Percentiles rank a stretch among this genome's conserved stretches.
These are phyloP conservation scores for Saccharomycopsis javanensis DNA, from an alignment of 805 yeast genomes.

Conservation along the genomic window DNA sequence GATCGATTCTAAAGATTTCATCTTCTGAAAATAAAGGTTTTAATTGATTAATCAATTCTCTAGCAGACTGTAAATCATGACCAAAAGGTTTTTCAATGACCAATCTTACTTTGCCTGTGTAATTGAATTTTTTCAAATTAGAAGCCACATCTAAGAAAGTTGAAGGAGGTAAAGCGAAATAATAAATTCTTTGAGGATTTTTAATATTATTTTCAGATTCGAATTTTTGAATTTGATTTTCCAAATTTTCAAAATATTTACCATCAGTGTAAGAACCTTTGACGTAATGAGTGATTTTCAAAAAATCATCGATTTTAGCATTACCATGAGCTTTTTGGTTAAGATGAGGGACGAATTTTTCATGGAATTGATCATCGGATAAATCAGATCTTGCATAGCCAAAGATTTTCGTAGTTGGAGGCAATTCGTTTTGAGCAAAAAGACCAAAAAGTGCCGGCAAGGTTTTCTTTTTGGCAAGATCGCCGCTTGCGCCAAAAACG, in stretches of 20 bases:
- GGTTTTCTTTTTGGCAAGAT: slow-evolving; percentile 90
- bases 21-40: slow-evolving; percentile 86
- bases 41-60: slow-evolving; percentile 64
- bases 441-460: slow-evolving; percentile 80
- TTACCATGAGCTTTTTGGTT: no score
- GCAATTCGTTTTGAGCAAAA: slow-evolving; percentile 66
- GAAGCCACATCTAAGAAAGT: slow-evolving; percentile 74
- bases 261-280: slow-evolving; percentile 72
- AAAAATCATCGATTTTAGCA: slow-evolving; percentile 50
- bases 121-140: slow-evolving; percentile 58
- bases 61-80: slow-evolving; percentile 71
- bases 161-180: slow-evolving; percentile 91
- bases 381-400: slow-evolving; percentile 90
- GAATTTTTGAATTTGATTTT: slow-evolving; percentile 43
- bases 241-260: slow-evolving; percentile 60
- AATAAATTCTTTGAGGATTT: slow-evolving; percentile 72
- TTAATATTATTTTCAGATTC: slow-evolving; percentile 40
- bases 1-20: slow-evolving; percentile 92
- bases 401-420: slow-evolving; percentile 58
- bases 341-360: slow-evolving; percentile 56
- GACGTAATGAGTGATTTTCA: slow-evolving; percentile 55
- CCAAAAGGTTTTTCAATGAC: slow-evolving; percentile 98
- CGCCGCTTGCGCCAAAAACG: slow-evolving; percentile 94
- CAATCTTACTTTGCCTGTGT: slow-evolving; percentile 67
- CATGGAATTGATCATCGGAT: slow-evolving; percentile 53